These are phyloP conservation scores for Aethionema arabicum DNA, from an alignment of 345 rosid genomes.

Conservation along the genomic window DNA sequence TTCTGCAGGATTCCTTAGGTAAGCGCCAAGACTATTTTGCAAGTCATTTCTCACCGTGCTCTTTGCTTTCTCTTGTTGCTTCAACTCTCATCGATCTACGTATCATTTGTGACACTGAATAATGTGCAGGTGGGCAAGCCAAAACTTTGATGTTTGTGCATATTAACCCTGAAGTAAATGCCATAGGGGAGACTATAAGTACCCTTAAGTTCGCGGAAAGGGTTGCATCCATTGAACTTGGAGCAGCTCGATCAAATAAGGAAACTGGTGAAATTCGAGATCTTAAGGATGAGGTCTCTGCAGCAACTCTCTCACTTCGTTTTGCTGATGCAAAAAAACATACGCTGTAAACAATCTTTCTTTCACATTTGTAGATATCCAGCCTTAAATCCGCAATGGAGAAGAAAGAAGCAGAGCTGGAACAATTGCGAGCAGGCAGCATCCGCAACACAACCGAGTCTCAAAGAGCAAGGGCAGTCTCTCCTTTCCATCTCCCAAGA, in stretches of 20 bases:
- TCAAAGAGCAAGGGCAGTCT: slow-evolving; percentile 77
- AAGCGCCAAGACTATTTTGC: slow-evolving; percentile 13
- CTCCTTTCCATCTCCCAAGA: slow-evolving; percentile 76
- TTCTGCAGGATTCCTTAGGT: slow-evolving; percentile 93
- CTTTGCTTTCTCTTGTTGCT: slow-evolving; percentile 9
- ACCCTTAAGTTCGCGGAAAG: slow-evolving; percentile 97
- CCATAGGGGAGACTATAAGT: slow-evolving; percentile 88
- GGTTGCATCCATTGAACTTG: slow-evolving; percentile 90
- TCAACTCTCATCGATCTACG: slow-evolving; percentile 7
- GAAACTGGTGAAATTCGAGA: slow-evolving; percentile 89
- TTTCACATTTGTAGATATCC: slow-evolving; percentile 52
- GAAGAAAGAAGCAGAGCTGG: slow-evolving; percentile 82
- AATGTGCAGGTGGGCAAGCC: slow-evolving; percentile 82
- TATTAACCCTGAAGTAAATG: slow-evolving; percentile 79
- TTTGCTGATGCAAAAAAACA: neutral
- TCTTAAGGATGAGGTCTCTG: slow-evolving; percentile 83
- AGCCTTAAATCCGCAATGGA: slow-evolving; percentile 74
- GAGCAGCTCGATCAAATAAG: slow-evolving; percentile 90
- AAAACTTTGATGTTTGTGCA: slow-evolving; percentile 96
- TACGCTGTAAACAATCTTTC: neutral
- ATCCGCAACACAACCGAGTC: slow-evolving; percentile 47
- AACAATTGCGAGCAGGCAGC: slow-evolving; percentile 53
- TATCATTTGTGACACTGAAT: slow-evolving; percentile 5
- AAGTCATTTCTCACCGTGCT: neutral
- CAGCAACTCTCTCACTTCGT: slow-evolving; percentile 9